Evolutionary conservation across 2,329 filamentous ascomycete species (phyloP).

Genomic region (Pseudogymnoascus sp.): DNA sequence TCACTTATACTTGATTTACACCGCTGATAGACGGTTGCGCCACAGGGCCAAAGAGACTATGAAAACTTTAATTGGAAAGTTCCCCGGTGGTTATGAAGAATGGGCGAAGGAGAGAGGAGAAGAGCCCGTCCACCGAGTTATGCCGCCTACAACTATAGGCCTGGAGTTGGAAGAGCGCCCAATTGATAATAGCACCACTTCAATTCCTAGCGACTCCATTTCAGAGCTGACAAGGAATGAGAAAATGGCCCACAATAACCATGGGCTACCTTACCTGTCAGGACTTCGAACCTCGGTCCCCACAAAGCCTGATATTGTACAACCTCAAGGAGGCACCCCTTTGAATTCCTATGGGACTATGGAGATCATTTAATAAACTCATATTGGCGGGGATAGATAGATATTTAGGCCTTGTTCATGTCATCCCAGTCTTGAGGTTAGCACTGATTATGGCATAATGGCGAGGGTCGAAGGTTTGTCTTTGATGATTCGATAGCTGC

Average conservation of each 20-base stretch:
- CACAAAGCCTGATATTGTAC: background rate
- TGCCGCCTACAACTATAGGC: background rate
- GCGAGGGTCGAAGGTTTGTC: background rate
- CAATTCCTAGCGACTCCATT: background rate
- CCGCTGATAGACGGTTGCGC: background rate
- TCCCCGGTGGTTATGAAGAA: background rate
- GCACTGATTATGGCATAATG: background rate
- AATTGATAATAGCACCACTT: background rate
- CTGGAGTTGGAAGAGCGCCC: background rate
- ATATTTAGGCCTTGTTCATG: background rate
- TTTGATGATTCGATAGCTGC: background rate
- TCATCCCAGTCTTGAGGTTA: background rate
- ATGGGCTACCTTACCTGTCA: background rate
- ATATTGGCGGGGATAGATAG: background rate
- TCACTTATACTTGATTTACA: background rate
- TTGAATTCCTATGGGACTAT: background rate
- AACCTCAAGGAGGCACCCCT: background rate
- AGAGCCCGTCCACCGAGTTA: background rate
- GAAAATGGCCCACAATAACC: background rate
- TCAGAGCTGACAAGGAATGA: background rate
- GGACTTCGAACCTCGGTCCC: background rate
- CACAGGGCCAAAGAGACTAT: background rate
- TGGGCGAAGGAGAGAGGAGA: background rate
- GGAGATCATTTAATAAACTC: background rate
- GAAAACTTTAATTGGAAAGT: background rate